These are phyloP conservation scores for Penicillium sp. DNA, from an alignment of 2,329 filamentous ascomycete species.

Conservation along the genomic window DNA sequence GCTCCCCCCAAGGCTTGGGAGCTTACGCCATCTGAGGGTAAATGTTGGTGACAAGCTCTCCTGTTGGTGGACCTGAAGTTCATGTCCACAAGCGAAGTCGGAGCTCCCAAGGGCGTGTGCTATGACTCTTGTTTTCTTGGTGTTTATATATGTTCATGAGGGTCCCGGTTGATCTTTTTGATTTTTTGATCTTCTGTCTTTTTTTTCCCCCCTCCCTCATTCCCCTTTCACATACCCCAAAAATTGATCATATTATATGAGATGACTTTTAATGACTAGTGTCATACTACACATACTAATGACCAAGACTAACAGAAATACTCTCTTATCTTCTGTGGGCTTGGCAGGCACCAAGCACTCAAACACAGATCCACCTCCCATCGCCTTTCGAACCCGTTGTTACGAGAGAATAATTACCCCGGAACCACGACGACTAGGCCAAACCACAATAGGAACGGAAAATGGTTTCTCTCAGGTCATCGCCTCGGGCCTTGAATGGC, in stretches of 20 bases:
- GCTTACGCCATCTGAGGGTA: background rate
- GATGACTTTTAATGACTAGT: background rate
- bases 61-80: conserved; percentile 3
- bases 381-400: background rate
- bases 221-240: background rate
- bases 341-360: conserved; percentile 4
- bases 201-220: background rate
- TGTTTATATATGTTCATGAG: conserved; percentile 1
- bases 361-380: conserved; percentile 17
- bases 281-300: background rate
- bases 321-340: conserved; percentile 15
- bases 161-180: background rate
- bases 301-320: conserved; percentile 8
- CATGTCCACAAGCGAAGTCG: conserved; percentile 3
- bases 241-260: background rate
- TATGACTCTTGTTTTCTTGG: conserved; percentile 5
- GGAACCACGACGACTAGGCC: conserved; percentile 5
- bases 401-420: conserved; percentile 28
- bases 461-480: background rate
- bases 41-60: background rate
- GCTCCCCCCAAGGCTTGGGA: background rate
- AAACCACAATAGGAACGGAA: background rate
- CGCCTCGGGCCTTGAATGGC: background rate
- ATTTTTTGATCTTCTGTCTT: background rate
- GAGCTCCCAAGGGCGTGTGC: conserved; percentile 6